Base-by-base conservation (phyloP, 257 asterid species). In the Penstemon davidsonii region DNA sequence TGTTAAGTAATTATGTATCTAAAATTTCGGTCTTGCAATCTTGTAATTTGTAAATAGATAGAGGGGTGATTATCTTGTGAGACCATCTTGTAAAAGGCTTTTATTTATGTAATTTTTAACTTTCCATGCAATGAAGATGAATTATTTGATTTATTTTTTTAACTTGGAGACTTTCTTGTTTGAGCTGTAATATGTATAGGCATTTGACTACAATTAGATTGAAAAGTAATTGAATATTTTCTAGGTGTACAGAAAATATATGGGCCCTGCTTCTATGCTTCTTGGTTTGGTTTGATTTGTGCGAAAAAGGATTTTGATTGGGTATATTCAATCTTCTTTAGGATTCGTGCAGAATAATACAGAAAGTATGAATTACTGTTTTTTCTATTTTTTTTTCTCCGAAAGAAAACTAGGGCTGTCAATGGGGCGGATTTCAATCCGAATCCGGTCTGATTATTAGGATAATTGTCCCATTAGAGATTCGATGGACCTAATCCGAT, bases 41-140 rank as follows among this genome's bases (percentile, higher is more conserved):
- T 52, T 73, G 78, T 73, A 67, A 63, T 55, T 52, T 73, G 78
- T 73, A 67, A 63, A 60, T 66, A 73, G 64, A 38, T 45, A 4
- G 44, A 66, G 56, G 55, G 15, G 43, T 59, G 13, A 58, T 49
- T 45, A 42, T 38, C 57, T 15, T 37, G 41, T 11, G 55, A 46
- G 54, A n/a, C n/a, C 18, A 8, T 45, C 4, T 2, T 47, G 42
- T 60, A 37, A 38, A 41, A 45, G 13, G 12, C 36, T 45, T 70
- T 70, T 10, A 61, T 7, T 18, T n/a, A 37, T 65, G 60, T 65
- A 11, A 49, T 49, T 49, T 47, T 43, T 19, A 46, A 12, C 18
- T 62, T 62, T 58, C 39, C 33, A 25, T 25, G 33, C 33, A 1
- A 19, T 52, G 52, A 45, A 12, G 40, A 49, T 12, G 15, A 49